Percentiles rank a stretch among this genome's conserved stretches.
These are phyloP conservation scores for Phytophthora chlamydospora DNA, from an alignment of 352 stramenopile species.

Conservation along the genomic window DNA sequence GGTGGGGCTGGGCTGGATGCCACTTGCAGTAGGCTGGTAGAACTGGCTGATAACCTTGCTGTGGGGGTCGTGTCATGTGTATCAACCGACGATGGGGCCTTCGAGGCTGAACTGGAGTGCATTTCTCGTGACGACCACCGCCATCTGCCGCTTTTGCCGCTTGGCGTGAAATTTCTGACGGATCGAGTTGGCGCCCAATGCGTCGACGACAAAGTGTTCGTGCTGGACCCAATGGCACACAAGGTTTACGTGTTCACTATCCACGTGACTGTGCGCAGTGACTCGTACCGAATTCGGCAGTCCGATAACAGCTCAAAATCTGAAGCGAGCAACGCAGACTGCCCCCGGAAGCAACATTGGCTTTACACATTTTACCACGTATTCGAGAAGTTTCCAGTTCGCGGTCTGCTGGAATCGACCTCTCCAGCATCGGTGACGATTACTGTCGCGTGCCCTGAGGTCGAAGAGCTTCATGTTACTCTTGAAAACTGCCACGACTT, in stretches of 20 bases:
- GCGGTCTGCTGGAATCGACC: slow-evolving; percentile 22
- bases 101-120: slow-evolving; percentile 26
- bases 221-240: slow-evolving; percentile 38
- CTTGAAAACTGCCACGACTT: slow-evolving; percentile 32
- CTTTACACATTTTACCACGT: slow-evolving; percentile 50
- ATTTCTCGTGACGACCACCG: slow-evolving; percentile 47
- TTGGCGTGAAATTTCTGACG: slow-evolving; percentile 35
- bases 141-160: slow-evolving; percentile 31
- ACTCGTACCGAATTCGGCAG: slow-evolving; percentile 60
- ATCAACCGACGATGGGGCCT: slow-evolving; percentile 18
- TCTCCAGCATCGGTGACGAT: slow-evolving; percentile 9
- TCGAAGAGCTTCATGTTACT: background rate
- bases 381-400: slow-evolving; percentile 65
- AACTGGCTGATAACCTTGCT: slow-evolving; percentile 43
- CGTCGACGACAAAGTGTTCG: slow-evolving; percentile 37
- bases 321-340: slow-evolving; percentile 13
- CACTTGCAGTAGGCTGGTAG: slow-evolving; percentile 19
- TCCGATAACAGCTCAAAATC: slow-evolving; percentile 10
- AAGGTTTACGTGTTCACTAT: slow-evolving; percentile 34
- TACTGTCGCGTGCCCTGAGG: slow-evolving; percentile 10
- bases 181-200: slow-evolving; percentile 31
- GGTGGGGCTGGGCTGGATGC: background rate
- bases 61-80: slow-evolving; percentile 24
- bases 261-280: slow-evolving; percentile 53
- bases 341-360: slow-evolving; percentile 31